Evolutionary conservation across 768 basidiomycete genomes (phyloP).

Genomic region (Tulasnella sp.): DNA sequence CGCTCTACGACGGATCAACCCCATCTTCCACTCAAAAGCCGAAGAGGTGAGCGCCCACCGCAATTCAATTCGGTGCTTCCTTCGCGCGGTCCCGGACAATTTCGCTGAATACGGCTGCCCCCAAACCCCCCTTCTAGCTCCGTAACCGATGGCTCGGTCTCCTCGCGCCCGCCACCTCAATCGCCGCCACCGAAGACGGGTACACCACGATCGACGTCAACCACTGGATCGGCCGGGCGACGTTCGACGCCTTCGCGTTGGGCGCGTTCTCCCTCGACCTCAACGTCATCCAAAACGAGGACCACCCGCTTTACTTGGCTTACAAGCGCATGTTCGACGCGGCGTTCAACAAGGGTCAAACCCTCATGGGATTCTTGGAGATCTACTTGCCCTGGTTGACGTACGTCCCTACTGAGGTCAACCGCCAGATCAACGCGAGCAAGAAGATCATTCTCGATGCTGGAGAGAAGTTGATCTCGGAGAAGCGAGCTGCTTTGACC

Average conservation of each 20-base stretch:
- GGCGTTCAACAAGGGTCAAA: conserved; percentile 28
- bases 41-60: conserved; percentile 30
- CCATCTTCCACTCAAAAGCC: conserved; percentile 51
- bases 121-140: conserved; percentile 27
- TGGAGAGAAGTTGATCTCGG: conserved; percentile 63
- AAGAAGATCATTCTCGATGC: conserved; percentile 53
- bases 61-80: neutral
- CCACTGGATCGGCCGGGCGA: conserved; percentile 52
- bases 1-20: conserved; percentile 39
- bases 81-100: too few relatives aligned
- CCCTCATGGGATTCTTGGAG: conserved; percentile 36
- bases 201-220: conserved; percentile 40
- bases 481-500: conserved; percentile 60
- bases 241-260: conserved; percentile 65
- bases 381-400: conserved; percentile 50
- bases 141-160: conserved; percentile 33
- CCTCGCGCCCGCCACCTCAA: conserved; percentile 11
- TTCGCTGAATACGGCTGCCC: neutral
- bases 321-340: conserved; percentile 60
- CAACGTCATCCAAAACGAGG: conserved; percentile 66
- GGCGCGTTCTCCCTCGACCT: conserved; percentile 69
- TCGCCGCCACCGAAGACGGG: neutral
- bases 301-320: conserved; percentile 64
- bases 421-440: conserved; percentile 41
- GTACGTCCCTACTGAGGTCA: conserved; percentile 38